Evolutionary conservation across 2,329 filamentous ascomycete species (phyloP).

Genomic region (Basipetospora chlamydospora): DNA sequence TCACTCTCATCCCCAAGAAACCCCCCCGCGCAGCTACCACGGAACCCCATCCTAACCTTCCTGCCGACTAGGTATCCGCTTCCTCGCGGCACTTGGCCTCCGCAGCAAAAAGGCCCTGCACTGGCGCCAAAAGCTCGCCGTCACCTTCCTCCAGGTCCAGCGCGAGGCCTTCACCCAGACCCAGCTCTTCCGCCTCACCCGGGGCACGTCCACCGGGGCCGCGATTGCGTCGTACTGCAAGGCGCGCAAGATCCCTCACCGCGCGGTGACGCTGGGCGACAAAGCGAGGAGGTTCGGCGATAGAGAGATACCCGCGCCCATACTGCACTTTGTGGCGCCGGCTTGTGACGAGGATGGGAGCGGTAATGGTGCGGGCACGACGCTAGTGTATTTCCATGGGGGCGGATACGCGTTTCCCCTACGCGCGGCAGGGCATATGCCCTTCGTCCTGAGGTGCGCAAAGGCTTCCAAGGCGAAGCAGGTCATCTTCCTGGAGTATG

Average conservation of each 20-base stretch:
- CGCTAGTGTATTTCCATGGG: conserved; percentile 12
- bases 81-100: neutral
- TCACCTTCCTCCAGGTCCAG: neutral
- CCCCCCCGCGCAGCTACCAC: too few relatives aligned
- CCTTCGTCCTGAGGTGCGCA: conserved; percentile 9
- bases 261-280: too few relatives aligned
- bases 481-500: conserved; percentile 12
- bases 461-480: conserved; percentile 6
- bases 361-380: too few relatives aligned
- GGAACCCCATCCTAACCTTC: too few relatives aligned
- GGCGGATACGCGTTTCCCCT: conserved; percentile 13
- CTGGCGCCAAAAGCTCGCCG: conserved; percentile 3
- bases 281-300: too few relatives aligned
- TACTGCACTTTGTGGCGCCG: conserved; percentile 10
- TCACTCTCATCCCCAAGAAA: too few relatives aligned
- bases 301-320: conserved; percentile 1
- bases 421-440: conserved; percentile 8
- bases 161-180: neutral
- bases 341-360: neutral
- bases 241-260: neutral
- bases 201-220: neutral
- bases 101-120: neutral
- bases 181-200: neutral
- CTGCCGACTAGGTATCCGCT: too few relatives aligned
- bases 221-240: neutral